These are phyloP conservation scores for Tetrahymena elliotti DNA, from an alignment of 73 alveolate genomes.

Conservation along the genomic window DNA sequence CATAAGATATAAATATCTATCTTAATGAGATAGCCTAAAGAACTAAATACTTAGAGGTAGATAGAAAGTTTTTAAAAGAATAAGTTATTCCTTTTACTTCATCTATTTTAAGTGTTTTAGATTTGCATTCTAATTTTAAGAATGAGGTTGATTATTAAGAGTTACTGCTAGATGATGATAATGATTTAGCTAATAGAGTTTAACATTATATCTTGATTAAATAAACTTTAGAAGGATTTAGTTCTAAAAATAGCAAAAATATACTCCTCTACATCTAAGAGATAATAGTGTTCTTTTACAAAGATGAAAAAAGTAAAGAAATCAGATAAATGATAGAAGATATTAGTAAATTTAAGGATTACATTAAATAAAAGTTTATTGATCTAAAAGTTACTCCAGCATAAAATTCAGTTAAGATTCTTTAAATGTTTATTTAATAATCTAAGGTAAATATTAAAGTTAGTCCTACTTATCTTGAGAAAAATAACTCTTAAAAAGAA, in stretches of 20 bases:
- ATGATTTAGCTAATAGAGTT: background rate
- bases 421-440: background rate
- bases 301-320: background rate
- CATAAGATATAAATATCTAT: no score
- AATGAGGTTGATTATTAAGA: background rate
- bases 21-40: background rate
- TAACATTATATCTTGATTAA: background rate
- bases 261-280: background rate
- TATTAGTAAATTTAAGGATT: background rate
- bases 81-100: background rate
- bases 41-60: background rate
- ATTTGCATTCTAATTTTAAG: background rate
- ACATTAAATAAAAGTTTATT: background rate
- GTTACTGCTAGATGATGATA: background rate
- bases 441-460: background rate
- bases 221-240: background rate
- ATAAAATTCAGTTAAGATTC: background rate
- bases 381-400: background rate
- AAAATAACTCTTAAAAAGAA: background rate
- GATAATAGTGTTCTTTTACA: background rate
- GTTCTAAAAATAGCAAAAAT: background rate
- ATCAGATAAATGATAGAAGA: background rate
- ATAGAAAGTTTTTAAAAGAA: background rate
- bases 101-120: background rate
- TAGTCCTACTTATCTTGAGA: background rate